These are phyloP conservation scores for Azolla pinnata DNA, from an alignment of 75 land plant genomes.

Conservation along the genomic window DNA sequence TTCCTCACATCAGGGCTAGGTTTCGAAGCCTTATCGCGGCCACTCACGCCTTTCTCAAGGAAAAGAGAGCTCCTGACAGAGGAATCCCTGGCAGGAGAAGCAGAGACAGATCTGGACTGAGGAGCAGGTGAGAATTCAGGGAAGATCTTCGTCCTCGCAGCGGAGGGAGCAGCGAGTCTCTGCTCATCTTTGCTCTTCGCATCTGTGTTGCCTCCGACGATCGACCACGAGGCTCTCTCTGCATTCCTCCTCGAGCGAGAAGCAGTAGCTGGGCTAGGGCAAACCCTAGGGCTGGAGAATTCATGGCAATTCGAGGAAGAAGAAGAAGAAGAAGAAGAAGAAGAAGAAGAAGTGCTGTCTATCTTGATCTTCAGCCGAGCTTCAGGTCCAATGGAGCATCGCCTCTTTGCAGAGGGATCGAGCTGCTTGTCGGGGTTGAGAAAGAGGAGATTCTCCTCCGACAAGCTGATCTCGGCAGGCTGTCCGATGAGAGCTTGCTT, in stretches of 20 bases:
- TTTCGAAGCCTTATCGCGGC: no score
- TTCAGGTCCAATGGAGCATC: neutral
- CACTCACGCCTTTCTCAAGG: neutral
- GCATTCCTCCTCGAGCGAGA: conserved; percentile 1
- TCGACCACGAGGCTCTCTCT: conserved; percentile 2
- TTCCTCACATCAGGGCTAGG: conserved; percentile 7
- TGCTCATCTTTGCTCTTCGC: neutral
- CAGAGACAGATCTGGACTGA: conserved; percentile 4
- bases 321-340: neutral
- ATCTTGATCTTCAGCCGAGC: neutral
- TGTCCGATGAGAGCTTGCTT: conserved; percentile 57
- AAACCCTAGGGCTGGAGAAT: neutral
- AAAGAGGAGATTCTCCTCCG: neutral
- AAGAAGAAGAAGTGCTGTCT: conserved; percentile 1
- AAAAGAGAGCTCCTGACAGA: conserved; percentile 7
- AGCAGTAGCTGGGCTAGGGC: neutral
- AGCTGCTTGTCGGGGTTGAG: no score
- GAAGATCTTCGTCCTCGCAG: neutral
- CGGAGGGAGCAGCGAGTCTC: no score
- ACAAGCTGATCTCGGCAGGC: conserved; percentile 40
- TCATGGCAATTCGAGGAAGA: conserved; percentile 3
- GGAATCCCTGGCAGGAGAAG: conserved; percentile 5
- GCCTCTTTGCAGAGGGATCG: neutral
- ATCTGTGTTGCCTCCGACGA: neutral
- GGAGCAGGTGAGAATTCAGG: conserved; percentile 2